These are phyloP conservation scores for Hypocrella siamensis DNA, from an alignment of 2,329 filamentous ascomycete genomes.

Conservation along the genomic window DNA sequence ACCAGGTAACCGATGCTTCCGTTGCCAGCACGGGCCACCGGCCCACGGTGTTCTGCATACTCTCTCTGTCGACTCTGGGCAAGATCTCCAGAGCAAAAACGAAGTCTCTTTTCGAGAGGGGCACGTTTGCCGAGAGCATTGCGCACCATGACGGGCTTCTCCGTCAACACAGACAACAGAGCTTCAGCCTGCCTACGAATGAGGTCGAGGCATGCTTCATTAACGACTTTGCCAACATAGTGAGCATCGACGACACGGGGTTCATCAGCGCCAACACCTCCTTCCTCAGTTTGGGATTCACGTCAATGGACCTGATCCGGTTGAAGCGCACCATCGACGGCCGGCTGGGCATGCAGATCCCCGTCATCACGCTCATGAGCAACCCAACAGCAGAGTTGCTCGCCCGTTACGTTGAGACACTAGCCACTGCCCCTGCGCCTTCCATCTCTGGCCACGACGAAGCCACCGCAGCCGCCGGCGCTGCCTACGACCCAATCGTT, in stretches of 20 bases:
- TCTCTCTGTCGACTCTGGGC: constrained; percentile 17
- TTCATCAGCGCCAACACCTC: constrained; percentile 9
- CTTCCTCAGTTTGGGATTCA: constrained; percentile 18
- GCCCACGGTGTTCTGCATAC: background rate
- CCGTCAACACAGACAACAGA: constrained; percentile 1
- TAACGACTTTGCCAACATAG: background rate
- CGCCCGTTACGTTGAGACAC: background rate
- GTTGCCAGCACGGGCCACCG: background rate
- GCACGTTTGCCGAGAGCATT: background rate
- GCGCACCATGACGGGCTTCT: background rate
- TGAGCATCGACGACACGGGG: background rate
- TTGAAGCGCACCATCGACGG: constrained; percentile 17
- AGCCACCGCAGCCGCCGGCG: background rate
- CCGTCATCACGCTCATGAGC: constrained; percentile 20
- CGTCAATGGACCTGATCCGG: constrained; percentile 24
- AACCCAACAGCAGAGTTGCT: constrained; percentile 9
- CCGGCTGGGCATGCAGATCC: constrained; percentile 8
- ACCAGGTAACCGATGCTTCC: constrained; percentile 1
- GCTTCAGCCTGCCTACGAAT: constrained; percentile 4
- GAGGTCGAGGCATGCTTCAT: constrained; percentile 6
- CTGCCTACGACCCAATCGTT: constrained; percentile 19
- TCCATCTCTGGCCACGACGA: background rate
- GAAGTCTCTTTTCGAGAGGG: constrained; percentile 5
- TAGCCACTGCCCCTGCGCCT: background rate
- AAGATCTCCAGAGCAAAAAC: constrained; percentile 23